Percentiles rank a stretch among this genome's conserved stretches.
Conservation (phyloP, 108 stramenopile species). For the Skeletonema marinoi region DNA sequence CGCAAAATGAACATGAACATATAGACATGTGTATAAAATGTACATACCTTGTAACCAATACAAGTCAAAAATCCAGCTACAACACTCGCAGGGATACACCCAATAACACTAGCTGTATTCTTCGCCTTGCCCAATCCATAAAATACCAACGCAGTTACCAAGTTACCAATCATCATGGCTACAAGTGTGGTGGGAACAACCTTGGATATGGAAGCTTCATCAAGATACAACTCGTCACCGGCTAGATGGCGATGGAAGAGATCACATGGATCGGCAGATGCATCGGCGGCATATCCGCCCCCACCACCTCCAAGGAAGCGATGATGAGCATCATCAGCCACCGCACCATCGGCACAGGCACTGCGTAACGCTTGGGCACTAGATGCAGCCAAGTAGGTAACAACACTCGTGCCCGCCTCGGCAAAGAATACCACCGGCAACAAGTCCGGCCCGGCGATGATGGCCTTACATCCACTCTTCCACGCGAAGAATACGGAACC, state of each 20-base stretch:
- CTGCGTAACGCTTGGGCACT: background rate
- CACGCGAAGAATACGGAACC: conserved; percentile 7
- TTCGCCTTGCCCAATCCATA: background rate
- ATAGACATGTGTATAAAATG: background rate
- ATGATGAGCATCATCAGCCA: background rate
- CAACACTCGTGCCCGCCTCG: background rate
- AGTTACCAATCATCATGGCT: background rate
- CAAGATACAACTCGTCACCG: background rate
- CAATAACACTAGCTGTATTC: background rate
- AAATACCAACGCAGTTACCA: background rate
- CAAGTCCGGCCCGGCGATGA: background rate
- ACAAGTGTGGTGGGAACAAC: background rate
- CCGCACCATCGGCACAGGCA: background rate
- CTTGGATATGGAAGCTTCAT: background rate
- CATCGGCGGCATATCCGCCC: background rate
- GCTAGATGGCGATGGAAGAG: background rate
- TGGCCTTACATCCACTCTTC: conserved; percentile 6
- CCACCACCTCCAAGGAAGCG: background rate
- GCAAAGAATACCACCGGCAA: background rate
- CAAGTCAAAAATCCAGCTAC: background rate
- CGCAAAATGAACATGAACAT: too few relatives aligned
- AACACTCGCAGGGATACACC: background rate
- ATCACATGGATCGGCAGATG: background rate
- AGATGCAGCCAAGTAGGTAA: background rate
- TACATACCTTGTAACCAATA: background rate